Evolutionary conservation across 148 eudicot genomes (phyloP).

Genomic region (Vaccinium darrowii): DNA sequence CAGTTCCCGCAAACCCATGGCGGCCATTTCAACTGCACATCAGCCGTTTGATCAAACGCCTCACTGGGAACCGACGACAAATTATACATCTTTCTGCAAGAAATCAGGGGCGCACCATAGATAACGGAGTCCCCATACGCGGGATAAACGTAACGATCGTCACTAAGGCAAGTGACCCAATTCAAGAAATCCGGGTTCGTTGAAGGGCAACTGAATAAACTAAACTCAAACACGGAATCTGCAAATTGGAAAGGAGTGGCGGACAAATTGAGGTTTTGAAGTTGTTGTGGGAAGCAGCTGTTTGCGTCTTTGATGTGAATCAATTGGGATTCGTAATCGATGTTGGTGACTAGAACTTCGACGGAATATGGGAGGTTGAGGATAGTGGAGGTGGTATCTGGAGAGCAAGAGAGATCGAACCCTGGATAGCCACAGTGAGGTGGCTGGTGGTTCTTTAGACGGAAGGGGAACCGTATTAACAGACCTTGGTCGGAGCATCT

Average conservation of each 20-base stretch:
- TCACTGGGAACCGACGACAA: neutral
- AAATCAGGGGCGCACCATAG: neutral
- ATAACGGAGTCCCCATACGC: rapidly evolving
- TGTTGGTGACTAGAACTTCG: neutral
- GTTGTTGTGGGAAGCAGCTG: slow-evolving; percentile 1
- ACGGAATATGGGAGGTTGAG: neutral
- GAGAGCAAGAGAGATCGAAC: neutral
- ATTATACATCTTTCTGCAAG: neutral
- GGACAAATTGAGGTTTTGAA: neutral
- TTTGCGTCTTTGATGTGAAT: neutral
- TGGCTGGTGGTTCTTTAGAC: neutral
- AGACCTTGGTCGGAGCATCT: neutral
- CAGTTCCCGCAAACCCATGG: neutral
- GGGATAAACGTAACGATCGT: neutral
- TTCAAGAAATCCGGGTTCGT: too few relatives aligned
- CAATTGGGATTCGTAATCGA: neutral
- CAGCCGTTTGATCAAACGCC: neutral
- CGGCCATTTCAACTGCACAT: neutral
- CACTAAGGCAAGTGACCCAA: neutral
- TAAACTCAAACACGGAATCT: neutral
- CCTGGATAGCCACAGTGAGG: neutral
- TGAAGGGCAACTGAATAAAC: slow-evolving; percentile 6
- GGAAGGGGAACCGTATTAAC: neutral
- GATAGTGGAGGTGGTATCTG: neutral
- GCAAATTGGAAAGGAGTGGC: neutral